phyloP scores from a whole-genome alignment of 352 stramenopile species.

The Globisporangium nagaii region DNA sequence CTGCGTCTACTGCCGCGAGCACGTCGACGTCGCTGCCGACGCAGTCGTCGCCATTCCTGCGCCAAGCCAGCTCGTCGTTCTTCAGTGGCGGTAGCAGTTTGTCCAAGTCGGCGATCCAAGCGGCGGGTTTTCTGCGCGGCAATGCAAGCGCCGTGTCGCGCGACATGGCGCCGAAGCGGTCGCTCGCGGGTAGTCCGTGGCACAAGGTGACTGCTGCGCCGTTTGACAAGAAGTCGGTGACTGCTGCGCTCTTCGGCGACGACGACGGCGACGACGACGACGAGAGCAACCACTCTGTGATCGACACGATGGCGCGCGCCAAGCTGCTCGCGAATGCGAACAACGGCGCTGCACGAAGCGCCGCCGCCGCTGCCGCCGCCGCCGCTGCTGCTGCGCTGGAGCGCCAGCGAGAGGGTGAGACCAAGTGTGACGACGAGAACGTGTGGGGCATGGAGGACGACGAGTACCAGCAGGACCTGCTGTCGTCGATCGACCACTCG shows the following conservation, averaged over 20 bases:
- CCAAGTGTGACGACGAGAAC: conserved; percentile 52
- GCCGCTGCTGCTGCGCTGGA: conserved; percentile 15
- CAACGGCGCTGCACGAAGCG: conserved; percentile 7
- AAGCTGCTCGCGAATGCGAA: conserved; percentile 19
- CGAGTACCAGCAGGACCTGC: conserved; percentile 60
- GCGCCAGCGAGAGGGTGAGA: conserved; percentile 9
- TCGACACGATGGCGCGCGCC: conserved; percentile 22
- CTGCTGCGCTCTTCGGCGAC: conserved; percentile 43
- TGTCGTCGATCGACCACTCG: conserved; percentile 73
- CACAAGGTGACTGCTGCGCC: conserved; percentile 12
- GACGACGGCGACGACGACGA: conserved; percentile 32
- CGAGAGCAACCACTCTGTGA: conserved; percentile 9
- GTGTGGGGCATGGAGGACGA: conserved; percentile 75
- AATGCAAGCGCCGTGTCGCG: conserved; percentile 1
- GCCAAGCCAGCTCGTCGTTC: conserved; percentile 3
- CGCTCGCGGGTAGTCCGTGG: conserved; percentile 4
- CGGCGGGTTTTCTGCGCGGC: conserved; percentile 12
- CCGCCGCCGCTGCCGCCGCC: conserved; percentile 7
- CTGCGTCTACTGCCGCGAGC: not conserved
- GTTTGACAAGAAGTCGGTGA: conserved; percentile 42
- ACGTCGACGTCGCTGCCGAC: conserved; percentile 1
- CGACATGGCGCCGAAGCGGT: conserved; percentile 11
- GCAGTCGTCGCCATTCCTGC: conserved; percentile 1
- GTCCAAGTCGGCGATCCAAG: conserved; percentile 6
- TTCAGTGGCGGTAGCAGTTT: conserved; percentile 12